These are phyloP conservation scores for Zymoseptoria passerinii DNA, from an alignment of 2,329 filamentous ascomycete species.

Conservation along the genomic window DNA sequence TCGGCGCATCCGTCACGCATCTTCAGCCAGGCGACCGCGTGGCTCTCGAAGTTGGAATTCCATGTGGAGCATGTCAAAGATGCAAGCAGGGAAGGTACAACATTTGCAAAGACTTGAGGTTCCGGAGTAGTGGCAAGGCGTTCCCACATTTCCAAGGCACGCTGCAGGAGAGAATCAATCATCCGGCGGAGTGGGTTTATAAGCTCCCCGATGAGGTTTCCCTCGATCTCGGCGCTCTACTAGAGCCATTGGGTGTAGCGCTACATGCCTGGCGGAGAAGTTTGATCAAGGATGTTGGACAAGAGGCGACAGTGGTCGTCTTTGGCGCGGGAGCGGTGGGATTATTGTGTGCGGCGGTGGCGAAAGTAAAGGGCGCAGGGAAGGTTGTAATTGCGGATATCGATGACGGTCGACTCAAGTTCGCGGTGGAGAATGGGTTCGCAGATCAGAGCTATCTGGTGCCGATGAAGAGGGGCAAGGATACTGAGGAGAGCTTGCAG, in stretches of 20 bases:
- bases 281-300: constrained; percentile 31
- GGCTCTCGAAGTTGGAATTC: constrained; percentile 84
- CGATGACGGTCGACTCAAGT: constrained; percentile 47
- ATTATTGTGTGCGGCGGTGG: constrained; percentile 50
- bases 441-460: constrained; percentile 40
- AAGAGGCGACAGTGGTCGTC: constrained; percentile 44
- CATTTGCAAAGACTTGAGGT: constrained; percentile 51
- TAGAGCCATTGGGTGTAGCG: constrained; percentile 54
- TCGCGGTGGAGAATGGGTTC: constrained; percentile 45
- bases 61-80: constrained; percentile 58
- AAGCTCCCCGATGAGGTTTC: constrained; percentile 46
- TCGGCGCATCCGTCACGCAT: constrained; percentile 47
- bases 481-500: constrained; percentile 46
- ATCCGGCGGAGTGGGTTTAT: constrained; percentile 53
- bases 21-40: constrained; percentile 72
- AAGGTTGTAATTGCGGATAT: constrained; percentile 55
- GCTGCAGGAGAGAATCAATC: constrained; percentile 53
- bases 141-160: constrained; percentile 58
- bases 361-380: constrained; percentile 45
- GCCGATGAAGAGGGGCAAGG: constrained; percentile 39
- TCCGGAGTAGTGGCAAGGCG: constrained; percentile 51
- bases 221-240: constrained; percentile 49
- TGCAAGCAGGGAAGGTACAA: constrained; percentile 53
- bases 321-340: constrained; percentile 57
- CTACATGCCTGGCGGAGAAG: constrained; percentile 52